A percentile compares a stretch with the other conserved stretches of the same genome.
phyloP scores from a whole-genome alignment of 1,139 yeast species.

The Kluyveromyces sp. region DNA sequence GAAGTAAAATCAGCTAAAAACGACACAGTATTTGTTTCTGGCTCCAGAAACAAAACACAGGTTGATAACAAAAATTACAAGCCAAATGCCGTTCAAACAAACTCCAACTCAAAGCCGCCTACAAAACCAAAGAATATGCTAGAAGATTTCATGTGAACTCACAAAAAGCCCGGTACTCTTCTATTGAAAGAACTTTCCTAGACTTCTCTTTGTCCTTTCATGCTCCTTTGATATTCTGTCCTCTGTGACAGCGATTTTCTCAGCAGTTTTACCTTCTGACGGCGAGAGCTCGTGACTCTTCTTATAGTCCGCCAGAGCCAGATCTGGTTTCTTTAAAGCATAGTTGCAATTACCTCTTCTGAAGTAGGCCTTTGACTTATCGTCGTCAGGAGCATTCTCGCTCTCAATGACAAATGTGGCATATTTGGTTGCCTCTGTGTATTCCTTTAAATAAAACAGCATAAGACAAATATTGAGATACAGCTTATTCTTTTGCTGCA shows the following conservation, averaged over 20 bases:
- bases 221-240: conserved; percentile 38
- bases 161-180: no score
- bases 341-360: conserved; percentile 50
- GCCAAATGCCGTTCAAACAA: background rate
- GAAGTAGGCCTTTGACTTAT: conserved; percentile 55
- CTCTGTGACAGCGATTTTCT: conserved; percentile 40
- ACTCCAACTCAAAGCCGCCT: background rate
- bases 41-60: background rate
- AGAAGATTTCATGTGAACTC: conserved; percentile 27
- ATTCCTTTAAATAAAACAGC: conserved; percentile 42
- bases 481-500: conserved; percentile 50
- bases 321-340: conserved; percentile 41
- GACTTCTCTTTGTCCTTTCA: conserved; percentile 45
- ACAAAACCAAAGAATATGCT: conserved; percentile 21
- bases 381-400: conserved; percentile 35
- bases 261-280: conserved; percentile 43
- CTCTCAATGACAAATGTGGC: conserved; percentile 50
- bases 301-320: conserved; percentile 42
- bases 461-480: conserved; percentile 56
- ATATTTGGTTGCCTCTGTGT: conserved; percentile 43
- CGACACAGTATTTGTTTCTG: background rate
- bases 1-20: background rate
- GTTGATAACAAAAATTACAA: no score
- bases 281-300: conserved; percentile 43
- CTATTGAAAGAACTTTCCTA: conserved; percentile 49